These are phyloP conservation scores for Misopates orontium DNA, from an alignment of 257 asterid genomes.

Conservation along the genomic window DNA sequence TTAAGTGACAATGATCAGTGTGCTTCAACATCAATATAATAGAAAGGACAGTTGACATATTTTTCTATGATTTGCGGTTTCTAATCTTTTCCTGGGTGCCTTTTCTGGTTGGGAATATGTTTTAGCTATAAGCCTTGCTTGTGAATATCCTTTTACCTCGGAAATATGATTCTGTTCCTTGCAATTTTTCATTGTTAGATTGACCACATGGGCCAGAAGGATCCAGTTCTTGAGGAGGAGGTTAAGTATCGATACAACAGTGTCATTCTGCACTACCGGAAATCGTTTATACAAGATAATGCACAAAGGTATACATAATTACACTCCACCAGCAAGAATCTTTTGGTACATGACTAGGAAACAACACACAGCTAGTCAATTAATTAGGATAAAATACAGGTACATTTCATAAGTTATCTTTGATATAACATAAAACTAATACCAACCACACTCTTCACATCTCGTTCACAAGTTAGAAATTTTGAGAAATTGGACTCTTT, in stretches of 20 bases:
- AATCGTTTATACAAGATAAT: slow-evolving; percentile 94
- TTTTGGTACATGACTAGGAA: slow-evolving; percentile 5
- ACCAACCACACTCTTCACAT: not conserved
- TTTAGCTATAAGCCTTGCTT: slow-evolving; percentile 15
- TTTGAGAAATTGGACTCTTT: slow-evolving; percentile 12
- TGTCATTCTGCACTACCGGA: slow-evolving; percentile 88
- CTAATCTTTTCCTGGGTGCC: slow-evolving; percentile 11
- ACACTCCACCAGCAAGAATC: slow-evolving; percentile 21
- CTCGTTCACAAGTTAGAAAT: slow-evolving; percentile 18
- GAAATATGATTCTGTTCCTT: slow-evolving; percentile 16
- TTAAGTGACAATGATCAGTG: slow-evolving; percentile 9
- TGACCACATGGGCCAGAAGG: slow-evolving; percentile 87
- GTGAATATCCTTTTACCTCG: slow-evolving; percentile 17
- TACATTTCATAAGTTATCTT: slow-evolving; percentile 22
- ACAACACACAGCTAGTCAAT: no score
- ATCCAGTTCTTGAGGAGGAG: slow-evolving; percentile 82
- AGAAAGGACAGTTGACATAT: slow-evolving; percentile 4
- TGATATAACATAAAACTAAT: not conserved
- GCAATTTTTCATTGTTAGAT: slow-evolving; percentile 47
- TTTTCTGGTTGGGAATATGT: slow-evolving; percentile 12
- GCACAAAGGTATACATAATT: slow-evolving; percentile 79
- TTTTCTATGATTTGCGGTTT: slow-evolving; percentile 11
- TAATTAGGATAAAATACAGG: no score
- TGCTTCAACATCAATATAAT: not conserved
- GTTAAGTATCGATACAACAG: slow-evolving; percentile 86